Percentiles rank a stretch among this genome's conserved stretches.
Evolutionary conservation across 176 grass and related monocot species (phyloP).

Genomic region (Thinopyrum elongatum): DNA sequence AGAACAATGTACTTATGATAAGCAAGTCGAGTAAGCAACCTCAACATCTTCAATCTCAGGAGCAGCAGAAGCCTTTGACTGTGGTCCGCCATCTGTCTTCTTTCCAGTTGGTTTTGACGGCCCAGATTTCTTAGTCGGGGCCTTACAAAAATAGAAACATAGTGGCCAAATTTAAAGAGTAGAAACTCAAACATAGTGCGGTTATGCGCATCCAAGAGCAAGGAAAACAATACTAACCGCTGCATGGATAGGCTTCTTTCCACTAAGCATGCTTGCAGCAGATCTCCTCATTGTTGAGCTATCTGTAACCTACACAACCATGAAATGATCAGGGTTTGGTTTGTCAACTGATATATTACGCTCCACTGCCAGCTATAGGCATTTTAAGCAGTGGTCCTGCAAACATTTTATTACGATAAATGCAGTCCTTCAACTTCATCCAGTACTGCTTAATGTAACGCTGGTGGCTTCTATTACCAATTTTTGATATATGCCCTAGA

Average conservation of each 20-base stretch:
- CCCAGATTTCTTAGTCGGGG: conserved; percentile 67
- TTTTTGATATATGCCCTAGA: conserved; percentile 4
- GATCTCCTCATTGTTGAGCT: conserved; percentile 75
- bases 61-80: conserved; percentile 62
- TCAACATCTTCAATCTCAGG: conserved; percentile 80
- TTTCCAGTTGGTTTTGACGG: conserved; percentile 60
- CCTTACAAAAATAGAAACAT: conserved; percentile 48
- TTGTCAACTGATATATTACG: background rate
- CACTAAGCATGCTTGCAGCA: conserved; percentile 98
- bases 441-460: background rate
- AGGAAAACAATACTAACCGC: conserved; percentile 46
- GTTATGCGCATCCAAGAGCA: conserved; percentile 14
- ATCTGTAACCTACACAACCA: conserved; percentile 59
- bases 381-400: background rate
- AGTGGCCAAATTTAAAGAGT: background rate
- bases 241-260: conserved; percentile 68
- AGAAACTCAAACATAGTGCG: background rate
- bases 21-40: conserved; percentile 63
- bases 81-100: conserved; percentile 67
- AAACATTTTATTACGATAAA: background rate
- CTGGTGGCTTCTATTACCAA: background rate
- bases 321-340: background rate
- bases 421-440: background rate
- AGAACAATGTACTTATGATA: conserved; percentile 10
- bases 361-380: background rate